Evolutionary conservation across 1,284 basidiomycete genomes (phyloP).

Genomic region (Cutaneotrichosporon curvatum): DNA sequence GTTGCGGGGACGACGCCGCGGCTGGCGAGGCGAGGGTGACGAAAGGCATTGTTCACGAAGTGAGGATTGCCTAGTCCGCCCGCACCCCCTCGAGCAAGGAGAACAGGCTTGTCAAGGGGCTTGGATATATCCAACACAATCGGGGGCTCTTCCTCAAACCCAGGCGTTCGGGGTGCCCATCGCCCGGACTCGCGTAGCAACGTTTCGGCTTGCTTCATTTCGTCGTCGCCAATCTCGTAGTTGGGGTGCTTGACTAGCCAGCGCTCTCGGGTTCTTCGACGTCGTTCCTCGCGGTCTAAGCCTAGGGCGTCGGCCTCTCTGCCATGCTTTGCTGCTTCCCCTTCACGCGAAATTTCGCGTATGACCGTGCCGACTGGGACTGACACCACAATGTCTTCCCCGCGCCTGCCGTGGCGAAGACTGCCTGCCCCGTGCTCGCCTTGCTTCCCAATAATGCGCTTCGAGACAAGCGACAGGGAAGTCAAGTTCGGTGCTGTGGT

Average conservation of each 20-base stretch:
- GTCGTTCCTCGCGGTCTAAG: slow-evolving; percentile 16
- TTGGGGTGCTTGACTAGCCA: slow-evolving; percentile 75
- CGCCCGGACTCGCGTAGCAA: slow-evolving; percentile 59
- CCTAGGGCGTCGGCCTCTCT: slow-evolving; percentile 44
- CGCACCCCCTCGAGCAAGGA: slow-evolving; percentile 69
- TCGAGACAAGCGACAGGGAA: slow-evolving; percentile 64
- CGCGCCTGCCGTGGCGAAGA: slow-evolving; percentile 73
- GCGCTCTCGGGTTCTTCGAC: slow-evolving; percentile 53
- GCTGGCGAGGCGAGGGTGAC: slow-evolving; percentile 73
- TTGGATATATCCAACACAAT: slow-evolving; percentile 58
- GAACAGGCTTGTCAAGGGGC: slow-evolving; percentile 52
- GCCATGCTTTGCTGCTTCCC: slow-evolving; percentile 51
- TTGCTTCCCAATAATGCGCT: slow-evolving; percentile 59
- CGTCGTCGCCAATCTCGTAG: slow-evolving; percentile 57
- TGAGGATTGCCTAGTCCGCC: slow-evolving; percentile 89
- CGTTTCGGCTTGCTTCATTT: slow-evolving; percentile 62
- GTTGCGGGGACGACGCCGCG: slow-evolving; percentile 74
- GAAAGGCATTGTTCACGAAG: slow-evolving; percentile 52
- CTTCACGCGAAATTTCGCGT: slow-evolving; percentile 59
- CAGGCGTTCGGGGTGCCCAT: slow-evolving; percentile 23
- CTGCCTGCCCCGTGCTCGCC: slow-evolving; percentile 71
- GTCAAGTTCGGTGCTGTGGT: slow-evolving; percentile 66
- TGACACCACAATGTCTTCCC: slow-evolving; percentile 61
- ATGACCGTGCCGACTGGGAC: slow-evolving; percentile 87
- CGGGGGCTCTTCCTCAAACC: slow-evolving; percentile 48